Evolutionary conservation across 306 rosid genomes (phyloP).

Genomic region (Rosa lucieae): DNA sequence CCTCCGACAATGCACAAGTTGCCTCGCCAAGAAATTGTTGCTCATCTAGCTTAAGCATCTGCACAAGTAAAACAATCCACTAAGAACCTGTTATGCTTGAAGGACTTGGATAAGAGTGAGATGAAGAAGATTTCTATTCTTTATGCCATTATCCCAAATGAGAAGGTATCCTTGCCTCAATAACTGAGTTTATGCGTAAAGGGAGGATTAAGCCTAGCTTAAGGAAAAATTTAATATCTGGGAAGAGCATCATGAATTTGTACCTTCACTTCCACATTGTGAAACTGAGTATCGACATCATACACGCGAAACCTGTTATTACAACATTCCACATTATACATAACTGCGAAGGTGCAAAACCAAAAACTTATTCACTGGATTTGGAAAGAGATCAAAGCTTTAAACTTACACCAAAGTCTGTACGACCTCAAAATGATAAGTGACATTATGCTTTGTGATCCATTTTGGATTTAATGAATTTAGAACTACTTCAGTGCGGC

Average conservation of each 20-base stretch:
- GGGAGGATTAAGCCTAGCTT: neutral
- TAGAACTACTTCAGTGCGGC: conserved; percentile 87
- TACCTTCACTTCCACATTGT: conserved; percentile 82
- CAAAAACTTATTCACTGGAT: conserved; percentile 24
- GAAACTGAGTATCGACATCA: conserved; percentile 88
- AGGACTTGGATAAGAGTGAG: neutral
- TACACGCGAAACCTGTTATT: conserved; percentile 79
- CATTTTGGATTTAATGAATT: conserved; percentile 85
- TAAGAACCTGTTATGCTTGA: conserved; percentile 3
- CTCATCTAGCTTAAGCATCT: conserved; percentile 95
- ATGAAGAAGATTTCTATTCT: neutral
- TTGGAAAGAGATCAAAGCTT: conserved; percentile 32
- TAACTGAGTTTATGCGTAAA: neutral
- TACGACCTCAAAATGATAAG: conserved; percentile 83
- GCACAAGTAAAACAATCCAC: conserved; percentile 38
- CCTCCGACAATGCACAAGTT: conserved; percentile 84
- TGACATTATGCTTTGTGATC: conserved; percentile 72
- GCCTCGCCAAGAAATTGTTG: conserved; percentile 97
- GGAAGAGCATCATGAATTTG: conserved; percentile 17
- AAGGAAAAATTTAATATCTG: conserved; percentile 13
- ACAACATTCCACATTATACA: conserved; percentile 25
- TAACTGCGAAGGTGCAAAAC: conserved; percentile 24
- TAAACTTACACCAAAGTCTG: conserved; percentile 90
- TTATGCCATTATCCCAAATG: neutral
- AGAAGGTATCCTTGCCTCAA: neutral